Base-by-base conservation (phyloP, 1,139 yeast genomes). In the Taphrina betulina region DNA sequence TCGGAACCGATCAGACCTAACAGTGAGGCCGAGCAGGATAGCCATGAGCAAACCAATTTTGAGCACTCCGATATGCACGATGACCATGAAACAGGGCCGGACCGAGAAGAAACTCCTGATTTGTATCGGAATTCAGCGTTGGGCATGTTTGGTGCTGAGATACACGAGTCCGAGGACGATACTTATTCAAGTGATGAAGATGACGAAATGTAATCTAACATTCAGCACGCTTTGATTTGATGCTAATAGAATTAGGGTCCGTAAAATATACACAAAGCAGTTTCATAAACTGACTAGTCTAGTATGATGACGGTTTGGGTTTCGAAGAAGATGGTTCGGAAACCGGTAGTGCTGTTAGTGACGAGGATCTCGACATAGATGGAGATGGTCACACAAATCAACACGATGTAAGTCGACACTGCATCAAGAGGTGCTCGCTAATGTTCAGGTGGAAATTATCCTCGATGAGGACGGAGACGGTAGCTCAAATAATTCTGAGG, bases 91-190 rank as follows among this genome's bases (percentile, higher is more conserved):
- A 87, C 80, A 31, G 74, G 76, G 35, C 80, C 77, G 33, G 73
- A 70, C 38, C 75, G 80, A 50, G 94, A 85, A 50, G 95, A 86
- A 57, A 79, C 89, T 0, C 90, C 95, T 0, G 95, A 89, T 67
- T 74, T 90, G 65, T 83, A 89, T 69, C 76, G 84, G 53, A 88
- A 90, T 67, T 89, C 96, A 0, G 87, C 96, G 0, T 75, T 90
- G 53, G 96, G 96, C 1, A 89, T 90, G 95, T 90, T 85, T 67
- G 58, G 58, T 31, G 61, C 62, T 7, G 96, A 90, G 64, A 82
- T 86, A 52, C 84, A 76, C 31, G 75, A 69, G 17, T 69, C 64
- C 19, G 66, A 65, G 42, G 68, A 64, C 22, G 65, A 62, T 34
- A 67, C 63, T 20, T 66, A 63, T 33, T 63, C 59, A 24, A 67